A percentile compares a stretch with the other conserved stretches of the same genome.
These are phyloP conservation scores for Candida dubliniensis DNA, from an alignment of 1,139 yeast genomes.

Conservation along the genomic window DNA sequence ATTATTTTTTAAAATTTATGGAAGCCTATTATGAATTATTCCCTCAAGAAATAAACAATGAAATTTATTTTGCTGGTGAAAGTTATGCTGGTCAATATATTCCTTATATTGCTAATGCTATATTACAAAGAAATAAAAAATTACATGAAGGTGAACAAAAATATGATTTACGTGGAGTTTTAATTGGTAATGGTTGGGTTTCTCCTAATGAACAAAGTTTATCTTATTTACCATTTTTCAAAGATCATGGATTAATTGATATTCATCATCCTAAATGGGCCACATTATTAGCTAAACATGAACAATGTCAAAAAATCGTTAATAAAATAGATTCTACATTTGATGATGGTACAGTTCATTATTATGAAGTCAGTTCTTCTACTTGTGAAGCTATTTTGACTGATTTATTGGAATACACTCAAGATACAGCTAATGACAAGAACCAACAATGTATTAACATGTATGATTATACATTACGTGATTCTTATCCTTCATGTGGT, in stretches of 20 bases:
- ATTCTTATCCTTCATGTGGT: slow-evolving; percentile 85
- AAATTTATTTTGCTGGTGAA: slow-evolving; percentile 85
- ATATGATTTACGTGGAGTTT: slow-evolving; percentile 60
- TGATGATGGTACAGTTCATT: slow-evolving; percentile 23
- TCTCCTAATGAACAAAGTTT: slow-evolving; percentile 84
- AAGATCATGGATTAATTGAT: slow-evolving; percentile 57
- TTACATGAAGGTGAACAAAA: slow-evolving; percentile 17
- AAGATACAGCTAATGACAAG: slow-evolving; percentile 23
- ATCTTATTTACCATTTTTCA: slow-evolving; percentile 73
- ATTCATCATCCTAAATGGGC: slow-evolving; percentile 38
- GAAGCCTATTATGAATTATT: slow-evolving; percentile 66
- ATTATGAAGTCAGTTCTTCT: slow-evolving; percentile 28
- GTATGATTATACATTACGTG: slow-evolving; percentile 74
- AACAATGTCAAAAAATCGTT: slow-evolving; percentile 59
- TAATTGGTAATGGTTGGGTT: slow-evolving; percentile 97
- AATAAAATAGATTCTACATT: slow-evolving; percentile 30
- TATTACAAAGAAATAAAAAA: slow-evolving; percentile 49
- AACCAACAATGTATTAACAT: slow-evolving; percentile 67
- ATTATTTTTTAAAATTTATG: slow-evolving; percentile 65
- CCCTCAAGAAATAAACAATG: slow-evolving; percentile 68
- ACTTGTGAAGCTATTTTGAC: slow-evolving; percentile 53
- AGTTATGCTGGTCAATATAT: slow-evolving; percentile 97
- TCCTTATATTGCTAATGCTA: slow-evolving; percentile 76
- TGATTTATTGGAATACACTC: slow-evolving; percentile 39
- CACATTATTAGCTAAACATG: slow-evolving; percentile 50